Conservation (phyloP, 2,329 filamentous ascomycete species). For the Coleophoma eucalyptorum region DNA sequence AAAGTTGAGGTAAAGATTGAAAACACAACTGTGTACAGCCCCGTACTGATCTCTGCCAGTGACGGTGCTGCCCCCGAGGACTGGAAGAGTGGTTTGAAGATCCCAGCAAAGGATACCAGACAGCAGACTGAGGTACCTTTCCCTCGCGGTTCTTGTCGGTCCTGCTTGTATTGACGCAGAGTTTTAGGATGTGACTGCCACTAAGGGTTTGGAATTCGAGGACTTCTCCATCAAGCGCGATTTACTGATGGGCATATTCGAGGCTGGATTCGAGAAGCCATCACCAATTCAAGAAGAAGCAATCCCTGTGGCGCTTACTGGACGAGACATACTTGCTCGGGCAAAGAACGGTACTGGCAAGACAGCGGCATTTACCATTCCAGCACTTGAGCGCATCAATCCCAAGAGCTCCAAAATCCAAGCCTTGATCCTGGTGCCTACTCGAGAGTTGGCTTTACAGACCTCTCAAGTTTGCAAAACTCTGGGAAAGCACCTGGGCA, state of each 20-base stretch:
- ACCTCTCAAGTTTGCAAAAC: constrained; percentile 99
- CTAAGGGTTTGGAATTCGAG: constrained; percentile 96
- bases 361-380: constrained; percentile 96
- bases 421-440: constrained; percentile 93
- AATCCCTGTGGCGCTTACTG: constrained; percentile 92
- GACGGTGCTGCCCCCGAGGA: constrained; percentile 45
- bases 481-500: constrained; percentile 90
- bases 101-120: constrained; percentile 71
- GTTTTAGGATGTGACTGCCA: constrained; percentile 88
- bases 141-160: constrained; percentile 8
- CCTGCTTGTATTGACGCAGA: constrained; percentile 6
- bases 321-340: constrained; percentile 89
- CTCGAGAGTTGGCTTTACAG: constrained; percentile 93
- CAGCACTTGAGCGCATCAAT: constrained; percentile 92
- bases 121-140: constrained; percentile 71
- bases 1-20: constrained; percentile 36
- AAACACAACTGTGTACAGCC: too few relatives aligned
- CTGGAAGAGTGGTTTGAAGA: constrained; percentile 71
- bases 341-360: constrained; percentile 99
- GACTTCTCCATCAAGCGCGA: constrained; percentile 94
- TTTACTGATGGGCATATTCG: constrained; percentile 98
- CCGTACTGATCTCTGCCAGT: constrained; percentile 29
- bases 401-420: constrained; percentile 96
- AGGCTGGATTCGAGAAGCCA: constrained; percentile 97
- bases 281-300: constrained; percentile 99